Conservation (phyloP, 1,139 yeast species). For the Zygoascus meyerae region DNA sequence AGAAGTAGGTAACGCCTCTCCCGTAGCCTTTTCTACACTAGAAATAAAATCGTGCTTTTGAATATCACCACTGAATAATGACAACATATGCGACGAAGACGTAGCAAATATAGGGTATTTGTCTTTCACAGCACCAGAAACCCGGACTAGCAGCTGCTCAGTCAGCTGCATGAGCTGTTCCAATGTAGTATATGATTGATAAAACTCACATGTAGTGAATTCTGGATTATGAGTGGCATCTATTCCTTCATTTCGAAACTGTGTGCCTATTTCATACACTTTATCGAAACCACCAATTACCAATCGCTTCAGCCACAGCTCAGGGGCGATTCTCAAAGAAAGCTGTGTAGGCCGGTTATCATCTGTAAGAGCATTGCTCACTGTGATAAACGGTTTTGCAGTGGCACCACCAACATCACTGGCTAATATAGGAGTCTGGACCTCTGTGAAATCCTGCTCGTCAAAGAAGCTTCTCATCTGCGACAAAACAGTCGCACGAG, state of each 20-base stretch:
- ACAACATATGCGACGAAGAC: constrained; percentile 7
- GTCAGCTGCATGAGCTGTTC: constrained; percentile 63
- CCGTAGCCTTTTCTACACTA: constrained; percentile 42
- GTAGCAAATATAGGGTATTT: constrained; percentile 17
- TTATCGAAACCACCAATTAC: constrained; percentile 79
- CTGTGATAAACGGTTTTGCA: constrained; percentile 74
- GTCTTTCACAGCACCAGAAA: constrained; percentile 13
- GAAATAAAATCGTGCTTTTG: constrained; percentile 45
- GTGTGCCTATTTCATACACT: constrained; percentile 80
- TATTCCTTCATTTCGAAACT: constrained; percentile 87
- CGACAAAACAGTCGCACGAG: constrained; percentile 50
- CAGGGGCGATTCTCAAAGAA: constrained; percentile 86
- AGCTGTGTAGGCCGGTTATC: constrained; percentile 32
- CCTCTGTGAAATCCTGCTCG: constrained; percentile 61
- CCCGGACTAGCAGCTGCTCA: constrained; percentile 12
- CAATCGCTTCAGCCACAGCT: constrained; percentile 80
- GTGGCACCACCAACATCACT: constrained; percentile 76
- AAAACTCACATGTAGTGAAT: constrained; percentile 89
- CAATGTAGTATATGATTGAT: constrained; percentile 69
- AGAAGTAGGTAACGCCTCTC: constrained; percentile 37
- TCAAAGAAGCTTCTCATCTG: constrained; percentile 54
- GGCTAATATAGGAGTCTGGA: constrained; percentile 79
- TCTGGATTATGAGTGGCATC: constrained; percentile 95
- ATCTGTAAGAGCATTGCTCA: constrained; percentile 43
- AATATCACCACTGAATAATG: constrained; percentile 10